Evolutionary conservation across 176 grass and related monocot species (phyloP), one percentile per base, ranked within the genome.

Genomic region (Eremochloa ophiuroides): DNA sequence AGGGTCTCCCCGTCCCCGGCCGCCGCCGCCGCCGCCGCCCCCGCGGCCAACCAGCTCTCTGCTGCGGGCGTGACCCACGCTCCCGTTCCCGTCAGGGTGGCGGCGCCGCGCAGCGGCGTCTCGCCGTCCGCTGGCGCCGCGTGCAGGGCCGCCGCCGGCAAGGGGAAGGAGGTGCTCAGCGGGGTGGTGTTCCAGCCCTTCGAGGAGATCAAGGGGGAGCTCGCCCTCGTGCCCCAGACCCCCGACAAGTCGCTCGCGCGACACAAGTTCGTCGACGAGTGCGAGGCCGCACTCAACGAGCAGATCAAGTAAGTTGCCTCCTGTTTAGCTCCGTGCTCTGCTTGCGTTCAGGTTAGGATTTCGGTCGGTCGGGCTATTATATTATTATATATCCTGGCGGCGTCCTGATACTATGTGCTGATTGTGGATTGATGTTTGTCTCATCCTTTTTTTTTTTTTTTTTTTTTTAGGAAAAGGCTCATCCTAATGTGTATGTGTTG

Each of bases 271-370:
- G 74, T 78, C 26, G 90, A 91, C 47, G 88, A 93, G 0, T 93
- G 90, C 69, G 69, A 97, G 90, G 92, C 88, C 4, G 92, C 95
- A 9, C 75, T 98, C 76, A 98, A 95, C 80, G 81, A 88, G 65
- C 95, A 94, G 90, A 98, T 98, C 88, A 98, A 94, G 93, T 96
- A 23, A 7, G 62, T n/a, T n/a, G n/a, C n/a, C n/a, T 75, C 17
- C 51, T 10, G 1, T 37, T 23, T 4, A 23, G 22, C 51, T 56
- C 51, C 22, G 0, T 55, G 51, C 20, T n/a, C 51, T n/a, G 2
- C 12, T 5, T 7, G 14, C 10, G 38, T 61, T 68, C 29, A 3
- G 40, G 38, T 22, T 51, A 51, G 48, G 48, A 8, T 51, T 8
- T 20, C 48, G 2, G 46, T 47, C 44, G 1, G 0, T 50, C 47